These are phyloP conservation scores for Cyphellophora europaea DNA, from an alignment of 2,329 filamentous ascomycete species.

Conservation along the genomic window DNA sequence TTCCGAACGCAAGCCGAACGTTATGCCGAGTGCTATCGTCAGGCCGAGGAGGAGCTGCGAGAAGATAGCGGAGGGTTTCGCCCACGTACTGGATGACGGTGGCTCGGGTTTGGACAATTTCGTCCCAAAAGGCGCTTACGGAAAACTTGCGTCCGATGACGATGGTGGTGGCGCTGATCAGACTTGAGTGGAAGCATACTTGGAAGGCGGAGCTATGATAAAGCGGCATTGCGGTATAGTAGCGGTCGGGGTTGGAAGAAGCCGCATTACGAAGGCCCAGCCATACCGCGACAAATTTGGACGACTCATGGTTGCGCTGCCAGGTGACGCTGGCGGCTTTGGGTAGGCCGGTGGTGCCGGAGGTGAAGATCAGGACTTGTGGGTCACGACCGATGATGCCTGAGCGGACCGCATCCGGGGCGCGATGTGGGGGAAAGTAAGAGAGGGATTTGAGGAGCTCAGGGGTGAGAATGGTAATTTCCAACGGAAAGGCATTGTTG, in stretches of 20 bases:
- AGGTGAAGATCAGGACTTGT: slow-evolving; percentile 79
- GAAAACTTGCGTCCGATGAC: slow-evolving; percentile 68
- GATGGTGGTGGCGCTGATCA: slow-evolving; percentile 55
- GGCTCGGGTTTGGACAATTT: slow-evolving; percentile 57
- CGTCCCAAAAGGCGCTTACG: slow-evolving; percentile 60
- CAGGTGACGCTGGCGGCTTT: slow-evolving; percentile 59
- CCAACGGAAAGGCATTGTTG: slow-evolving; percentile 32
- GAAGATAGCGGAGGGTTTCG: slow-evolving; percentile 65
- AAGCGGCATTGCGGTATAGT: slow-evolving; percentile 80
- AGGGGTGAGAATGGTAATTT: slow-evolving; percentile 53
- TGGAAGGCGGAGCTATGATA: slow-evolving; percentile 75
- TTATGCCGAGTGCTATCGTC: slow-evolving; percentile 61
- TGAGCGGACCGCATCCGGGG: slow-evolving; percentile 48
- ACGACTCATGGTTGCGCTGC: slow-evolving; percentile 28
- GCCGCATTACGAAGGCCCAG: slow-evolving; percentile 37
- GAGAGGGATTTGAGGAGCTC: slow-evolving; percentile 41
- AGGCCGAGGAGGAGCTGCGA: slow-evolving; percentile 55
- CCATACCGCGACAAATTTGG: slow-evolving; percentile 45
- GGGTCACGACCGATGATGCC: slow-evolving; percentile 47
- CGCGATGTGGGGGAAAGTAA: slow-evolving; percentile 38
- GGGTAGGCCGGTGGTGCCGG: slow-evolving; percentile 80
- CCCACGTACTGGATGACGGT: slow-evolving; percentile 71
- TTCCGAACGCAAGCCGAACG: slow-evolving; percentile 70
- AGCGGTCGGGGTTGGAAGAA: slow-evolving; percentile 49
- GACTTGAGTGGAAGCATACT: slow-evolving; percentile 55